Conservation (phyloP, 2,329 filamentous ascomycete species). For the Colletotrichum simmondsii region DNA sequence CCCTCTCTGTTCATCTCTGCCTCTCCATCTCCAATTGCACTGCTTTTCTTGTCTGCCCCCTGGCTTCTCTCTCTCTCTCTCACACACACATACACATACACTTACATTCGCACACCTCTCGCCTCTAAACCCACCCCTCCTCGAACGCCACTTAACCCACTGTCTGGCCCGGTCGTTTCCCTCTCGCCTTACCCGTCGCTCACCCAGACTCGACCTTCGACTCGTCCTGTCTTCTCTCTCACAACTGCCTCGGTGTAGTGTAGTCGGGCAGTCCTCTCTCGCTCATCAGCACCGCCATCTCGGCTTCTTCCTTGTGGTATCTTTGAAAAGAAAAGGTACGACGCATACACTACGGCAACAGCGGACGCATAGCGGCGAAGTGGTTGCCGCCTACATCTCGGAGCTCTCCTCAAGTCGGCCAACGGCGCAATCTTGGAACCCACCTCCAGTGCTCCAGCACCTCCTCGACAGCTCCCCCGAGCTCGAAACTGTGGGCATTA, state of each 20-base stretch:
- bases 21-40: not conserved
- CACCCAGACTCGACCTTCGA: not conserved
- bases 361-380: slow-evolving; percentile 9
- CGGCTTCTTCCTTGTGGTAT: slow-evolving; percentile 2
- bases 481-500: not conserved
- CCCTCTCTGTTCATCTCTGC: not conserved
- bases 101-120: slow-evolving; percentile 8
- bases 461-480: not conserved
- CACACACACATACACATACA: not conserved
- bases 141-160: slow-evolving; percentile 31
- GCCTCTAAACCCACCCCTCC: slow-evolving; percentile 17
- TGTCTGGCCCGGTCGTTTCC: slow-evolving; percentile 14
- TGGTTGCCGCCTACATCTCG: slow-evolving; percentile 1
- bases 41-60: not conserved
- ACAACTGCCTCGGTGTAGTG: slow-evolving; percentile 12
- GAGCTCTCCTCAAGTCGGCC: not conserved
- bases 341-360: not conserved
- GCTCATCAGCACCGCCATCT: slow-evolving; percentile 10
- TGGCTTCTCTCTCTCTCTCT: not conserved
- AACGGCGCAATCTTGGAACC: not conserved
- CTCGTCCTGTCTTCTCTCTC: slow-evolving; percentile 18
- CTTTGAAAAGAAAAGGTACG: not conserved
- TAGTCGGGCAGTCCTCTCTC: not conserved
- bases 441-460: slow-evolving; percentile 5
- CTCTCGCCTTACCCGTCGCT: slow-evolving; percentile 15